Evolutionary conservation across 2,329 filamentous ascomycete species (phyloP), one percentile per base, ranked within the genome.

Genomic region (Epichloe amarillans): DNA sequence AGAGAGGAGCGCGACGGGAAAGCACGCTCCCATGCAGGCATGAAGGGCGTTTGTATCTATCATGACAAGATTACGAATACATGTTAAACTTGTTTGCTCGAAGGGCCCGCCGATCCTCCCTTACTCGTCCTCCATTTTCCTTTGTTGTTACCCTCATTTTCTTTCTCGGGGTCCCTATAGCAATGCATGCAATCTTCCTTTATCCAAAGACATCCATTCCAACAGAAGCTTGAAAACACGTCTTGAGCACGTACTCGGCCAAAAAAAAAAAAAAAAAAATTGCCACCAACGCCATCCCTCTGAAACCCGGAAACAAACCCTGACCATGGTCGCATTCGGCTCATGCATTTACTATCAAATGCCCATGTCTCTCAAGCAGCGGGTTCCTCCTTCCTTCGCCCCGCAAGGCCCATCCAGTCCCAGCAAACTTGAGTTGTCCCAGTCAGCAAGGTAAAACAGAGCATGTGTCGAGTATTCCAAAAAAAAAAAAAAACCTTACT

Each of bases 321-420:
- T 21, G 38, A 39, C 15, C 17, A 41, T 11, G 17, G 3, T 15
- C 17, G 21, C 17, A 14, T 15, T 38, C 4, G 8, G 26, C 26
- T 26, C 26, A 26, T 26, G 23, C 14, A 38, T 15, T 38, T 38
- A 17, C 17, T 17, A 17, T 17, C 2, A 21, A 3, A 21, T 21
- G 36, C n/a, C 44, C 30, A 19, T 37, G 26, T 43, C 38, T 43
- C 38, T n/a, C 35, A 53, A 8, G 30, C 43, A 53, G 39, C 46
- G 19, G 46, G 30, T 33, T 56, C 51, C n/a, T 53, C 37, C 45
- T 50, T 45, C 54, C 64, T 66, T 36, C 58, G 56, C 2, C 62
- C 69, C 3, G 69, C 70, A 5, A 80, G 65, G 35, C 68, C 64
- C 66, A 80, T 68, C 52, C 74, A 74, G 49, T 76, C 71, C 72